phyloP scores from a whole-genome alignment of 2,329 filamentous ascomycete species.

The Neonectria coccinea region DNA sequence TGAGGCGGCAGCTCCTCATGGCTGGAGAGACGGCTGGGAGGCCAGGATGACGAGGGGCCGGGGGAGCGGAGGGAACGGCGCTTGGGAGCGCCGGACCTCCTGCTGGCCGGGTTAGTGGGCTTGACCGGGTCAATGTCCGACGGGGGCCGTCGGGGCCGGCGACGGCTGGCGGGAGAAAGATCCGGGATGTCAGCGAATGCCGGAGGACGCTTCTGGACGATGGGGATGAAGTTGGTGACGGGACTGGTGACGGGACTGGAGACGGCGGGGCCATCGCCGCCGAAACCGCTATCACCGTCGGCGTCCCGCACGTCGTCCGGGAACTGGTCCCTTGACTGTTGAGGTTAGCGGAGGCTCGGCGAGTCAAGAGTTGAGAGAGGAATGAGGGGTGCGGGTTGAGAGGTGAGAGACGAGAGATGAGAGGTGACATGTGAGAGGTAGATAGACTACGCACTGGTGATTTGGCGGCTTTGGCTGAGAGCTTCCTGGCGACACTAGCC shows the following conservation, averaged over 20 bases:
- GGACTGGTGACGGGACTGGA: constrained; percentile 51
- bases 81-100: constrained; percentile 34
- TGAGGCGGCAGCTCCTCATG: constrained; percentile 64
- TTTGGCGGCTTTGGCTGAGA: constrained; percentile 30
- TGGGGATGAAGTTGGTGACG: constrained; percentile 54
- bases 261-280: constrained; percentile 36
- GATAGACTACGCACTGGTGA: constrained; percentile 37
- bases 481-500: constrained; percentile 54
- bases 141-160: constrained; percentile 57
- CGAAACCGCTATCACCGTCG: constrained; percentile 20
- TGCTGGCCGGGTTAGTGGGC: constrained; percentile 27
- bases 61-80: constrained; percentile 35
- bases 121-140: constrained; percentile 42
- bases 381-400: not conserved
- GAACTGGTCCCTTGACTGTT: constrained; percentile 33
- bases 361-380: constrained; percentile 4
- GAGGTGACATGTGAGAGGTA: constrained; percentile 1
- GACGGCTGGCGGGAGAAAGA: constrained; percentile 48
- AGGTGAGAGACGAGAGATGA: constrained; percentile 2
- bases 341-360: not conserved
- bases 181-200: constrained; percentile 27
- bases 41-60: constrained; percentile 65
- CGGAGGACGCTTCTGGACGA: constrained; percentile 35
- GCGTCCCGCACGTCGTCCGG: not conserved
- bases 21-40: constrained; percentile 62